A percentile compares a stretch with the other conserved stretches of the same genome.
These are phyloP conservation scores for Knoxdaviesia proteae DNA, from an alignment of 2,329 filamentous ascomycete genomes.

Conservation along the genomic window DNA sequence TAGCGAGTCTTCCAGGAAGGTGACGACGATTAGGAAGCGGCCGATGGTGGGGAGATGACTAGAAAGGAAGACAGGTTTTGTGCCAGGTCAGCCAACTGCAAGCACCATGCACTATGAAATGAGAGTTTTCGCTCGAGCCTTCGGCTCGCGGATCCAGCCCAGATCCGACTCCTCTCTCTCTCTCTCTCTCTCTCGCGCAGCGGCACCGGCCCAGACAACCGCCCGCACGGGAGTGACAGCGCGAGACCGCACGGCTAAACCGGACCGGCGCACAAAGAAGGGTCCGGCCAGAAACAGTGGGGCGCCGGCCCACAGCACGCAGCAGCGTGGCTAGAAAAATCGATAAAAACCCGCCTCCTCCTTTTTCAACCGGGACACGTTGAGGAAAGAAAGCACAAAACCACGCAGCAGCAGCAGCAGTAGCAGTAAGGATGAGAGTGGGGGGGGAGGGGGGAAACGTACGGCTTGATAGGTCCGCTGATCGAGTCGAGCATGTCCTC, in stretches of 20 bases:
- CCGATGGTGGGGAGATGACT: conserved; percentile 91
- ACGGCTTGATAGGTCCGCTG: conserved; percentile 90
- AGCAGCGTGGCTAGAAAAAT: neutral
- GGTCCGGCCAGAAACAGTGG: neutral
- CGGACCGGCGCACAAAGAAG: neutral
- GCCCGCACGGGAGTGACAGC: too few relatives aligned
- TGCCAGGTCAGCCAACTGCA: neutral
- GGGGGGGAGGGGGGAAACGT: conserved; percentile 19
- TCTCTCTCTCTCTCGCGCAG: too few relatives aligned
- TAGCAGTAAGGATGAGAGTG: conserved; percentile 1
- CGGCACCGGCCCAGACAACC: too few relatives aligned
- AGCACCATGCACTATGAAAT: too few relatives aligned
- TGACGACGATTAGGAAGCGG: conserved; percentile 93
- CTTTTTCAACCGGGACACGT: too few relatives aligned
- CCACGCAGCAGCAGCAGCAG: neutral
- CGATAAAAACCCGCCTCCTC: too few relatives aligned
- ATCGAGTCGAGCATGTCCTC: conserved; percentile 78
- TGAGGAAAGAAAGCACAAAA: too few relatives aligned
- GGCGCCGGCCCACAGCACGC: neutral
- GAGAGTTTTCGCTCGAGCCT: too few relatives aligned
- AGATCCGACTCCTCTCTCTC: too few relatives aligned
- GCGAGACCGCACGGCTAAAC: too few relatives aligned
- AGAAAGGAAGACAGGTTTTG: conserved; percentile 6
- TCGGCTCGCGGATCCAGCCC: too few relatives aligned
- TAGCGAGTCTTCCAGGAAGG: conserved; percentile 89